A percentile compares a stretch with the other conserved stretches of the same genome.
phyloP scores from a whole-genome alignment of 176 grass and related monocot genomes.

The Carex pumila region DNA sequence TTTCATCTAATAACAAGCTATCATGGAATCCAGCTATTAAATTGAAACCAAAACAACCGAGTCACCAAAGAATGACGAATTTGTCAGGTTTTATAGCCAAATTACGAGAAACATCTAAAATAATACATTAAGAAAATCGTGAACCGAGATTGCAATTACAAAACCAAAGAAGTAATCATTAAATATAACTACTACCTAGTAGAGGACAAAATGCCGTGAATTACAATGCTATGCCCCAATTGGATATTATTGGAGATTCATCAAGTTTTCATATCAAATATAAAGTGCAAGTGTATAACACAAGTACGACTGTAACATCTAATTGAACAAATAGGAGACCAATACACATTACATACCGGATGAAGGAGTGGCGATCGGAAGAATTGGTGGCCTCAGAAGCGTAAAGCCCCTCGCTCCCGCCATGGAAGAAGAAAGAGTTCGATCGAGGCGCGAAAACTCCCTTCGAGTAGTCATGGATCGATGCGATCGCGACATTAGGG shows the following conservation, averaged over 20 bases:
- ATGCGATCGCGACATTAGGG: constrained; percentile 37
- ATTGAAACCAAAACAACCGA: not conserved
- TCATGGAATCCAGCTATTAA: not conserved
- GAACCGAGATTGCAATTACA: not conserved
- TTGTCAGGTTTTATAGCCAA: not conserved
- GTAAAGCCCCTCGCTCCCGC: constrained; percentile 94
- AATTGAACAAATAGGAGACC: not conserved
- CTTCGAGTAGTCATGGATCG: constrained; percentile 79
- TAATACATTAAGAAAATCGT: not conserved
- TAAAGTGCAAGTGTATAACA: not conserved
- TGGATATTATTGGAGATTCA: not conserved
- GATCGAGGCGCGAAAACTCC: constrained; percentile 65
- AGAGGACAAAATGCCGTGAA: not conserved
- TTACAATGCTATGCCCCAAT: not conserved
- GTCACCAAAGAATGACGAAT: not conserved
- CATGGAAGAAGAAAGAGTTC: constrained; percentile 99
- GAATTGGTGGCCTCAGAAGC: constrained; percentile 50
- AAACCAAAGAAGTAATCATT: not conserved
- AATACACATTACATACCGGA: constrained; percentile 38
- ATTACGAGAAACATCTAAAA: not conserved
- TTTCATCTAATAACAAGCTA: not conserved
- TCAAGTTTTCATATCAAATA: not conserved
- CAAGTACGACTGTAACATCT: not conserved
- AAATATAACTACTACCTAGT: not conserved
- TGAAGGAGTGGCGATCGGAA: constrained; percentile 57